A percentile compares a stretch with the other conserved stretches of the same genome.
These are phyloP conservation scores for Fusarium sp. DNA, from an alignment of 2,329 filamentous ascomycete species.

Conservation along the genomic window DNA sequence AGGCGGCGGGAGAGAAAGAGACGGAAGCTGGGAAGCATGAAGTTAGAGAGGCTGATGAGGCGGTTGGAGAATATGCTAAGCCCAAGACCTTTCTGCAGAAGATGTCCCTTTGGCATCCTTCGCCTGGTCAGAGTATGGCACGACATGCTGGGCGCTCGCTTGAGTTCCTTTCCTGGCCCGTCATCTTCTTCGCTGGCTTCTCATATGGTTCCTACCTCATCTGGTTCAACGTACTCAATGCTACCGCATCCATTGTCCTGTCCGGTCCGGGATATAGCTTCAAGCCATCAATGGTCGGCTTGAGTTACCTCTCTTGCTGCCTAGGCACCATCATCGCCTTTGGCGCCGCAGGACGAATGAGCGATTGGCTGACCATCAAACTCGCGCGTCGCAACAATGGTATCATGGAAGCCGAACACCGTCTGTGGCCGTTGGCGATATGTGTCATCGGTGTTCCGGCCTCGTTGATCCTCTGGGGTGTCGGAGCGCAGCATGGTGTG, in stretches of 20 bases:
- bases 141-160: slow-evolving; percentile 52
- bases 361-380: slow-evolving; percentile 53
- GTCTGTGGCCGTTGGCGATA: slow-evolving; percentile 54
- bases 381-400: slow-evolving; percentile 55
- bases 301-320: slow-evolving; percentile 53
- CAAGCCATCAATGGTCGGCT: slow-evolving; percentile 52
- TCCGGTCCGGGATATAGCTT: slow-evolving; percentile 54
- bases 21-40: slow-evolving; percentile 1
- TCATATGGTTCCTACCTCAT: slow-evolving; percentile 56
- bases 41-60: slow-evolving; percentile 14
- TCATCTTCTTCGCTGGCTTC: slow-evolving; percentile 57
- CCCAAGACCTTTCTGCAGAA: slow-evolving; percentile 57
- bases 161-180: slow-evolving; percentile 54
- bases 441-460: slow-evolving; percentile 47
- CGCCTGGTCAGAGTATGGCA: slow-evolving; percentile 47
- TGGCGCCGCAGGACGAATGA: slow-evolving; percentile 48
- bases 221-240: slow-evolving; percentile 58
- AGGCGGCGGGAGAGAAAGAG: neutral
- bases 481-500: slow-evolving; percentile 51
- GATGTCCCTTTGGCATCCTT: slow-evolving; percentile 55
- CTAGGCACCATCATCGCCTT: slow-evolving; percentile 50
- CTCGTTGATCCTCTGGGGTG: slow-evolving; percentile 49
- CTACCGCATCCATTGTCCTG: slow-evolving; percentile 55
- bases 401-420: slow-evolving; percentile 55
- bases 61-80: neutral